Evolutionary conservation across 306 rosid species (phyloP), one percentile per base, ranked within the genome.

Genomic region (Cercis canadensis): DNA sequence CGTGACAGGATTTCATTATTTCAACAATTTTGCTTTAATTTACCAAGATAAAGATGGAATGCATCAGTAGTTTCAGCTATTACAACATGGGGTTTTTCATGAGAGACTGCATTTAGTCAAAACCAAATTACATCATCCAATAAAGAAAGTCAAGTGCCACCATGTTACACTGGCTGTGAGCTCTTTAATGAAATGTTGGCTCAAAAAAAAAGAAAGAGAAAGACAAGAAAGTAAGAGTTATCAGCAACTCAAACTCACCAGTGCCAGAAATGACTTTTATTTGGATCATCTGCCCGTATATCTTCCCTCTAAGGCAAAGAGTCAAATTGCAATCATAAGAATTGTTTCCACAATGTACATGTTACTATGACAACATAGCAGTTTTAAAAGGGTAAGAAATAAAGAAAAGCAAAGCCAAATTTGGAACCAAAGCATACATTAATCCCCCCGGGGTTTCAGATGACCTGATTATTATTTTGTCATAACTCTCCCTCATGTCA

Each of bases 271-370:
- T 76, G 58, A 12, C 62, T 49, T 83, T 73, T 51, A 65, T 88
- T 82, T 69, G 95, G 82, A 58, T 69, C 80, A 65, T 80, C 91
- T 13, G 81, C 81, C 62, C 75, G 63, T 33, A 65, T 17, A 77
- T 37, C 65, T 40, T 57, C 74, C 67, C 65, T 69, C 84, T 57
- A 56, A 17, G 69, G 45, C 32, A 72, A 60, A 75, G 61, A 50
- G 31, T 17, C 68, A 83, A 63, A 63, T 45, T 24, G 47, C 21
- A 70, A 41, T 19, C 62, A 13, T 57, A 41, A 72, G 52, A 47
- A 60, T 63, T 10, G 47, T 49, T 39, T 47, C 29, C 21, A 33
- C 11, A 70, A 57, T n/a, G 16, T 29, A 51, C 31, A 40, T 55
- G n/a, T 58, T 18, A 29, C 39, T 57, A 5, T 32, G 33, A 49